Evolutionary conservation across 306 rosid species (phyloP).

Genomic region (Neltuma alba): DNA sequence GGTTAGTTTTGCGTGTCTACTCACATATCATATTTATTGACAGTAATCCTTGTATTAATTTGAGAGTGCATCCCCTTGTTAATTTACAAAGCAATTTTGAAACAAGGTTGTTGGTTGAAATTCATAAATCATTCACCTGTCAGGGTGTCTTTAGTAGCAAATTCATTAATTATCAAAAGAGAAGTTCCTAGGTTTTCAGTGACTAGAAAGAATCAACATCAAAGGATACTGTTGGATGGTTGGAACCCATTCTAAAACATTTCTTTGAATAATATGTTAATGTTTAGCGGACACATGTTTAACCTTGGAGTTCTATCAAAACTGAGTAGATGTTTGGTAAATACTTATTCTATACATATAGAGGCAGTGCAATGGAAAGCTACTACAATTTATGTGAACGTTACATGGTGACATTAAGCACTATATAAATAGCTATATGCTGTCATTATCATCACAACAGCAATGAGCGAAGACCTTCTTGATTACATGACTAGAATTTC

Average conservation of each 20-base stretch:
- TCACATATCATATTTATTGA: not conserved
- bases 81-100: not conserved
- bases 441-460: not conserved
- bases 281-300: not conserved
- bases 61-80: not conserved
- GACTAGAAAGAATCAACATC: not conserved
- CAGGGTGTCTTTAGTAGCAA: not conserved
- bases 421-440: not conserved
- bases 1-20: constrained; percentile 1
- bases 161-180: not conserved
- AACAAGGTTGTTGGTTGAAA: not conserved
- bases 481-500: not conserved
- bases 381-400: not conserved
- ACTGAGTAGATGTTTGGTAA: not conserved
- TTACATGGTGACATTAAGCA: not conserved
- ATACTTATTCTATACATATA: not conserved
- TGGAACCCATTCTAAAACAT: not conserved
- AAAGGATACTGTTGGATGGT: not conserved
- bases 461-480: not conserved
- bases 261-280: not conserved
- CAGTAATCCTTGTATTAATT: not conserved
- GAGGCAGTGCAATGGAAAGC: not conserved
- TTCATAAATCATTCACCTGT: not conserved
- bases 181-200: not conserved
- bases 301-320: not conserved